These are phyloP conservation scores for Tulasnella sp. DNA, from an alignment of 768 basidiomycete species.

Conservation along the genomic window DNA sequence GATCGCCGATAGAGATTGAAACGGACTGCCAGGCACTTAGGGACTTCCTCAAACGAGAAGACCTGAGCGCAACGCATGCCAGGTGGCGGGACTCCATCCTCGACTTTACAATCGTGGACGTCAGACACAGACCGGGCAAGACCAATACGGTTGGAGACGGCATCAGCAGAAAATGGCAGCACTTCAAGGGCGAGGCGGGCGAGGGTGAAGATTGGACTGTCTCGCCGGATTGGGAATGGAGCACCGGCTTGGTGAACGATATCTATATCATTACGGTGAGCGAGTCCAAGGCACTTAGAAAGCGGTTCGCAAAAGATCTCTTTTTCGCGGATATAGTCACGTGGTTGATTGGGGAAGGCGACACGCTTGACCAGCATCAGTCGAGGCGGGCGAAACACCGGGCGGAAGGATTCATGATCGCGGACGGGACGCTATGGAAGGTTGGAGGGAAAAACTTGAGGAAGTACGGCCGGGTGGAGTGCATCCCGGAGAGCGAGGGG, in stretches of 20 bases:
- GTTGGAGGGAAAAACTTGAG: conserved; percentile 13
- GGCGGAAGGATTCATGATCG: conserved; percentile 3
- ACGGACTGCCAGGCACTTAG: conserved; percentile 30
- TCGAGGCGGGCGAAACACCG: neutral
- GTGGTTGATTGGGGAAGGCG: neutral
- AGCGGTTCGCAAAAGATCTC: conserved; percentile 5
- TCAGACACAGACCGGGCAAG: conserved; percentile 19
- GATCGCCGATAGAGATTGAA: conserved; percentile 22
- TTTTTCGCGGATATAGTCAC: conserved; percentile 18
- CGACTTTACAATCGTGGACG: conserved; percentile 19
- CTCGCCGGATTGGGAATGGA: neutral
- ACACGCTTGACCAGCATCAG: neutral
- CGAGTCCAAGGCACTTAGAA: neutral
- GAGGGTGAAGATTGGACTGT: conserved; percentile 20
- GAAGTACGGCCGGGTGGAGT: neutral
- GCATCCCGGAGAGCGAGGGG: neutral
- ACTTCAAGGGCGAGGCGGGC: neutral
- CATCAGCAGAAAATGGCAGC: conserved; percentile 19
- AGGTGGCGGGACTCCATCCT: conserved; percentile 28
- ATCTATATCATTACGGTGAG: neutral
- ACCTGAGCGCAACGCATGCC: conserved; percentile 24
- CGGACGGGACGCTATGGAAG: conserved; percentile 20
- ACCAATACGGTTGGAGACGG: conserved; percentile 21
- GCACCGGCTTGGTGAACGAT: neutral
- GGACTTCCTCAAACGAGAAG: conserved; percentile 23